Percentiles rank a stretch among this genome's conserved stretches.
These are phyloP conservation scores for Leccinellum luteum DNA, from an alignment of 768 basidiomycete genomes.

Conservation along the genomic window DNA sequence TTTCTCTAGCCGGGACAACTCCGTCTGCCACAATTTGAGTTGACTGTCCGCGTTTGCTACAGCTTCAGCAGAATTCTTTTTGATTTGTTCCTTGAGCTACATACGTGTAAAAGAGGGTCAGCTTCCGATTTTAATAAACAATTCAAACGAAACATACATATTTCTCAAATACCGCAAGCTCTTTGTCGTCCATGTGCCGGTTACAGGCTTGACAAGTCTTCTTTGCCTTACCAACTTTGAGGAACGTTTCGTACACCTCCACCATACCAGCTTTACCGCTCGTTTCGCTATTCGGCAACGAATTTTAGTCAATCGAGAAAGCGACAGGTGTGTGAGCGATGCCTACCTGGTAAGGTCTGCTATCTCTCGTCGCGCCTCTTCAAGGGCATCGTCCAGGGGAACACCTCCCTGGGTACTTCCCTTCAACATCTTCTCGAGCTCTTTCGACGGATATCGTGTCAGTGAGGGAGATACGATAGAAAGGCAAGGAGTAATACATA, in stretches of 20 bases:
- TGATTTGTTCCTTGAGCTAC: conserved; percentile 65
- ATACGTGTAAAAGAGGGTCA: neutral
- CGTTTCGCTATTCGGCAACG: conserved; percentile 12
- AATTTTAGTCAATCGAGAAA: neutral
- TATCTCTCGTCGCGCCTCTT: conserved; percentile 30
- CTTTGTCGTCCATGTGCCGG: conserved; percentile 56
- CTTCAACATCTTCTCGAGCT: conserved; percentile 45
- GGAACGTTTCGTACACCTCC: conserved; percentile 51
- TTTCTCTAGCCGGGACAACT: conserved; percentile 53
- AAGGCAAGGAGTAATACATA: conserved; percentile 25
- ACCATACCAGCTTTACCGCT: conserved; percentile 35
- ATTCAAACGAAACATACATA: conserved; percentile 41
- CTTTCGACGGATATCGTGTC: conserved; percentile 2
- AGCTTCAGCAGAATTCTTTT: conserved; percentile 50
- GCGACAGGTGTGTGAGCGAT: neutral
- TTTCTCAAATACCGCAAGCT: conserved; percentile 62
- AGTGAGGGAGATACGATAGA: neutral
- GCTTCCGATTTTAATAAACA: neutral
- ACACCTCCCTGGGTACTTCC: conserved; percentile 37
- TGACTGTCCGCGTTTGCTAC: conserved; percentile 33
- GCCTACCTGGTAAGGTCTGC: conserved; percentile 21
- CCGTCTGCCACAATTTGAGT: conserved; percentile 57
- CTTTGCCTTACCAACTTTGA: conserved; percentile 57
- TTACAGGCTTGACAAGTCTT: conserved; percentile 77
- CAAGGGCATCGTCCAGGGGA: conserved; percentile 48